Conservation (phyloP, 2,329 filamentous ascomycete genomes). For the Pezicula rhizophila region DNA sequence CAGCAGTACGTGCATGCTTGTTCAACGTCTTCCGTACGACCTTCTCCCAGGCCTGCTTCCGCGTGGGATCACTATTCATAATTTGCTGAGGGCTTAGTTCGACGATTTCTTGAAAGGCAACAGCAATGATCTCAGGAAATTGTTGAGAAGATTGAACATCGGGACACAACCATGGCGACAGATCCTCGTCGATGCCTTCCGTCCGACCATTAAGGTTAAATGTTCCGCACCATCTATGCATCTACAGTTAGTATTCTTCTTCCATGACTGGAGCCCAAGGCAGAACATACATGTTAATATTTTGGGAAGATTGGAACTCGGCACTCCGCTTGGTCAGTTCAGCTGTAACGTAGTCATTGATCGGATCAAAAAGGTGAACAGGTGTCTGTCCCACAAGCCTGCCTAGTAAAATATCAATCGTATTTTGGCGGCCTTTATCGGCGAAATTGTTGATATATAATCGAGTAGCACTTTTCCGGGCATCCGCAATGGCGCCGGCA, state of each 20-base stretch:
- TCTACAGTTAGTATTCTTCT: not conserved
- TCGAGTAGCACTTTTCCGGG: slow-evolving; percentile 86
- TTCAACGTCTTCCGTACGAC: slow-evolving; percentile 77
- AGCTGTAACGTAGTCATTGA: slow-evolving; percentile 80
- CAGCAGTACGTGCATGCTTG: slow-evolving; percentile 54
- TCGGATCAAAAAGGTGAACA: slow-evolving; percentile 85
- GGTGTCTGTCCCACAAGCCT: slow-evolving; percentile 75
- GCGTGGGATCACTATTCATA: slow-evolving; percentile 91
- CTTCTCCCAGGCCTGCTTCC: slow-evolving; percentile 79
- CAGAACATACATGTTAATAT: slow-evolving; percentile 56
- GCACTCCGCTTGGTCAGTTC: slow-evolving; percentile 63
- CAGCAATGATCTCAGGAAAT: slow-evolving; percentile 78
- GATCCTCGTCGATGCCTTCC: slow-evolving; percentile 68
- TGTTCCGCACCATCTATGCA: slow-evolving; percentile 59
- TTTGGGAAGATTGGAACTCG: slow-evolving; percentile 70
- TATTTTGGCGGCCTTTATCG: slow-evolving; percentile 87
- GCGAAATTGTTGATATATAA: slow-evolving; percentile 98
- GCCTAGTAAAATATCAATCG: slow-evolving; percentile 88
- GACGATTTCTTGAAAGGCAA: slow-evolving; percentile 98
- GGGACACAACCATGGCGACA: slow-evolving; percentile 82
- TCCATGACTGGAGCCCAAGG: not conserved
- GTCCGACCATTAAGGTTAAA: slow-evolving; percentile 94
- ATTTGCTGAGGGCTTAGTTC: slow-evolving; percentile 96
- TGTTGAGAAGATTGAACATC: slow-evolving; percentile 47
- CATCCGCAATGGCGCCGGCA: slow-evolving; percentile 88